phyloP scores from a whole-genome alignment of 2,329 filamentous ascomycete genomes.

The Exophiala alcalophila region DNA sequence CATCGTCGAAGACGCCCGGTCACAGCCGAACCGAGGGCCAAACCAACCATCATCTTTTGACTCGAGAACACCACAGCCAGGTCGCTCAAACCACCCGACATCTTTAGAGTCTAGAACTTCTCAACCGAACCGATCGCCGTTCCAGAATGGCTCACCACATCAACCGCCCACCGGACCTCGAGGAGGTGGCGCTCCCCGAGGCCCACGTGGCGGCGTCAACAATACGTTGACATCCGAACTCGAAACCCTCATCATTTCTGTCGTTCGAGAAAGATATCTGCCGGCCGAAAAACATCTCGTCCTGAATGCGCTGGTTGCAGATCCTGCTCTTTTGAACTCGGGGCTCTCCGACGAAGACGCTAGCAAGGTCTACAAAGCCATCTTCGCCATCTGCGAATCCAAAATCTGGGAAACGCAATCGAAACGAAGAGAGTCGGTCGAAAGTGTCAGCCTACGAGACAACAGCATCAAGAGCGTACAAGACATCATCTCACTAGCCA shows the following conservation, averaged over 20 bases:
- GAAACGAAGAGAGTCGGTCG: conserved; percentile 73
- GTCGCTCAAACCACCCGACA: too few relatives aligned
- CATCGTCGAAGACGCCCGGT: conserved; percentile 47
- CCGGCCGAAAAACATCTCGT: conserved; percentile 71
- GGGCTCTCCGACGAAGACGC: conserved; percentile 72
- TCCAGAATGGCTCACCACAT: conserved; percentile 14
- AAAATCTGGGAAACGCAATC: conserved; percentile 66
- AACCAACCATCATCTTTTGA: conserved; percentile 13
- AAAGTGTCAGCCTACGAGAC: conserved; percentile 75
- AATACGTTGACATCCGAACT: conserved; percentile 36
- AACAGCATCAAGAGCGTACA: conserved; percentile 73
- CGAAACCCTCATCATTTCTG: conserved; percentile 34
- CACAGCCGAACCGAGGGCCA: conserved; percentile 17
- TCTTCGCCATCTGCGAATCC: conserved; percentile 81
- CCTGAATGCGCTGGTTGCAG: conserved; percentile 72
- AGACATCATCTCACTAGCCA: conserved; percentile 70
- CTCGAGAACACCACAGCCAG: conserved; percentile 1
- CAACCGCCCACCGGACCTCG: conserved; percentile 20
- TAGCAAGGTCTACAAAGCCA: conserved; percentile 84
- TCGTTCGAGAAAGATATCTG: conserved; percentile 74
- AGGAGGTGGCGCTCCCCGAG: conserved; percentile 1
- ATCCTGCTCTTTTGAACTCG: conserved; percentile 67
- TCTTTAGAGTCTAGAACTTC: too few relatives aligned
- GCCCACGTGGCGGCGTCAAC: conserved; percentile 3
- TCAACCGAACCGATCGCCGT: conserved; percentile 12